Evolutionary conservation across 2,329 filamentous ascomycete species (phyloP).

Genomic region (Calonectria crousiana): DNA sequence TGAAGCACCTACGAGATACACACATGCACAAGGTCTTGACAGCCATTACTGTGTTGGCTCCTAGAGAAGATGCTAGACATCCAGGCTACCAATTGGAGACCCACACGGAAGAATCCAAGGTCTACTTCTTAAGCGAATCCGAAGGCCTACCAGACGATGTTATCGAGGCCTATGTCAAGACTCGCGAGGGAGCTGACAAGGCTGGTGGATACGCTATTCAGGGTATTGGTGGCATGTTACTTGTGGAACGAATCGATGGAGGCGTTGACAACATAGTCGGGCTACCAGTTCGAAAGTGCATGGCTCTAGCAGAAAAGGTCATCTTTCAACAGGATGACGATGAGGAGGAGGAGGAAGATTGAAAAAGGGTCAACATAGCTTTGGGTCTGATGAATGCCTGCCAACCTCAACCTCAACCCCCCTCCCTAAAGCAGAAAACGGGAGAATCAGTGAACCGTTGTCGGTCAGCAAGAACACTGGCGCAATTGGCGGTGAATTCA

Average conservation of each 20-base stretch:
- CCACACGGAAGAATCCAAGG: slow-evolving; percentile 89
- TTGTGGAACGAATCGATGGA: slow-evolving; percentile 91
- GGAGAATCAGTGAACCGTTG: neutral
- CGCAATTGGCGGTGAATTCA: neutral
- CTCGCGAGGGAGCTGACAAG: slow-evolving; percentile 94
- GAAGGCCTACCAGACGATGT: slow-evolving; percentile 80
- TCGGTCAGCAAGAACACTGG: neutral
- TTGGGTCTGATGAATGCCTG: neutral
- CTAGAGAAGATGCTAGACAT: slow-evolving; percentile 81
- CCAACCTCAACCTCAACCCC: neutral
- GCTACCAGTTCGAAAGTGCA: slow-evolving; percentile 80
- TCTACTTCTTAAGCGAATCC: slow-evolving; percentile 80
- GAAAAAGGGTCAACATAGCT: slow-evolving; percentile 27
- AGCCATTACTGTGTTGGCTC: slow-evolving; percentile 85
- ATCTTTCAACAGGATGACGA: slow-evolving; percentile 79
- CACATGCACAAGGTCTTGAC: slow-evolving; percentile 86
- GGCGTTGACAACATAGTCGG: slow-evolving; percentile 95
- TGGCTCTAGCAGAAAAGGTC: slow-evolving; percentile 90
- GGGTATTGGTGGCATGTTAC: slow-evolving; percentile 84
- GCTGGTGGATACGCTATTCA: slow-evolving; percentile 96
- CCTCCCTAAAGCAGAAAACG: neutral
- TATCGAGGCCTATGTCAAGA: slow-evolving; percentile 82
- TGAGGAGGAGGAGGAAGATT: slow-evolving; percentile 58
- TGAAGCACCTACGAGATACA: slow-evolving; percentile 84
- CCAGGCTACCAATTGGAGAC: slow-evolving; percentile 88